A percentile compares a stretch with the other conserved stretches of the same genome.
These are phyloP conservation scores for Davidsoniella australis DNA, from an alignment of 2,329 filamentous ascomycete genomes.

Conservation along the genomic window DNA sequence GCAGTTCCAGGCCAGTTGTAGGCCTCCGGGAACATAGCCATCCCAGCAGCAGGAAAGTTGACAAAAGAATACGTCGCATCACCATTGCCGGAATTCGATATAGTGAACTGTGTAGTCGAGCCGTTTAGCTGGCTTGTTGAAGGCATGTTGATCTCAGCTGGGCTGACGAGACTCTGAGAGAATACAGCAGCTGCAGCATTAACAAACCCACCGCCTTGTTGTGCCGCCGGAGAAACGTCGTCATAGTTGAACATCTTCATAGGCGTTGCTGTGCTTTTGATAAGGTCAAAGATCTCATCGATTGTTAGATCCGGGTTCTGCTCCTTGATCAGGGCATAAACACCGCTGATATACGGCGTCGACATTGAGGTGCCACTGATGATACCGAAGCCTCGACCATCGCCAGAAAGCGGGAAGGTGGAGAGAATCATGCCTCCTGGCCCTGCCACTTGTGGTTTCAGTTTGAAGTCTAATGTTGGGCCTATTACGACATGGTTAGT, in stretches of 20 bases:
- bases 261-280: constrained; percentile 19
- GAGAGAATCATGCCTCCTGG: constrained; percentile 22
- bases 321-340: constrained; percentile 27
- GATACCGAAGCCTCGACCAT: constrained; percentile 18
- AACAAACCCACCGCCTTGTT: constrained; percentile 22
- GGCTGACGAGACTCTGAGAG: neutral
- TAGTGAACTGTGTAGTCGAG: neutral
- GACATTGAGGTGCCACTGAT: constrained; percentile 39
- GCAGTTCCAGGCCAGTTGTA: neutral
- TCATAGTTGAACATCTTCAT: constrained; percentile 17
- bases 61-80: neutral
- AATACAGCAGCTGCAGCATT: constrained; percentile 18
- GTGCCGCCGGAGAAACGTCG: constrained; percentile 17
- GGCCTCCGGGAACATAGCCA: constrained; percentile 6
- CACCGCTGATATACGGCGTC: constrained; percentile 34
- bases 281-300: constrained; percentile 17
- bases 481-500: neutral
- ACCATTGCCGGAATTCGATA: constrained; percentile 5
- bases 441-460: constrained; percentile 20
- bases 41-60: neutral
- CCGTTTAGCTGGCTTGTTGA: neutral
- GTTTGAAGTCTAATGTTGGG: constrained; percentile 15
- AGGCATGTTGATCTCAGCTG: neutral
- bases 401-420: constrained; percentile 15
- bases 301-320: constrained; percentile 17